Conservation (phyloP, 805 yeast genomes). For the Candida mattraensis region DNA sequence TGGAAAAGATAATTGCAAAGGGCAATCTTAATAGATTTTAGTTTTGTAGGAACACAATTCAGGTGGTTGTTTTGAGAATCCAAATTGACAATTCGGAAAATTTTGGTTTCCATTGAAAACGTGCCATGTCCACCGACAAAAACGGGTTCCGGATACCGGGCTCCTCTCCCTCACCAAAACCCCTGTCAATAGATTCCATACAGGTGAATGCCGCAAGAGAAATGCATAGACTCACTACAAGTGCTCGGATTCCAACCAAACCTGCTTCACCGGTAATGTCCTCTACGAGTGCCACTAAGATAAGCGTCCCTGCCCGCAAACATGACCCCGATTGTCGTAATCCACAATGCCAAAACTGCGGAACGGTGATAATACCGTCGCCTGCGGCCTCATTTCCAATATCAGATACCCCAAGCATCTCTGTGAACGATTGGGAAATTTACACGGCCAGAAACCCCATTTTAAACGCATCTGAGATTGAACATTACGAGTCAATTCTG, state of each 20-base stretch:
- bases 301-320: conserved; percentile 21
- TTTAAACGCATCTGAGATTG: conserved; percentile 70
- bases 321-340: conserved; percentile 22
- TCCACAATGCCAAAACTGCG: conserved; percentile 59
- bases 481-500: conserved; percentile 56
- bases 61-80: no score
- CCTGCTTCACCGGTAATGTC: conserved; percentile 1
- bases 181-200: conserved; percentile 56
- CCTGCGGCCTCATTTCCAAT: conserved; percentile 67
- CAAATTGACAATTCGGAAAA: no score
- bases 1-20: no score
- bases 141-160: no score
- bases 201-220: conserved; percentile 64
- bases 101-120: no score
- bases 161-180: no score
- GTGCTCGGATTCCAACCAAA: conserved; percentile 36
- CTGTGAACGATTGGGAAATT: conserved; percentile 74
- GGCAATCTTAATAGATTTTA: no score
- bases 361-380: conserved; percentile 73
- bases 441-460: conserved; percentile 76
- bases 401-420: conserved; percentile 65
- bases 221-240: conserved; percentile 52
- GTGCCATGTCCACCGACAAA: no score
- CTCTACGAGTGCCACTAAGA: background rate
- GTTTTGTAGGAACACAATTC: no score